Evolutionary conservation across 441 rosid species (phyloP).

Genomic region (Viola pubescens): DNA sequence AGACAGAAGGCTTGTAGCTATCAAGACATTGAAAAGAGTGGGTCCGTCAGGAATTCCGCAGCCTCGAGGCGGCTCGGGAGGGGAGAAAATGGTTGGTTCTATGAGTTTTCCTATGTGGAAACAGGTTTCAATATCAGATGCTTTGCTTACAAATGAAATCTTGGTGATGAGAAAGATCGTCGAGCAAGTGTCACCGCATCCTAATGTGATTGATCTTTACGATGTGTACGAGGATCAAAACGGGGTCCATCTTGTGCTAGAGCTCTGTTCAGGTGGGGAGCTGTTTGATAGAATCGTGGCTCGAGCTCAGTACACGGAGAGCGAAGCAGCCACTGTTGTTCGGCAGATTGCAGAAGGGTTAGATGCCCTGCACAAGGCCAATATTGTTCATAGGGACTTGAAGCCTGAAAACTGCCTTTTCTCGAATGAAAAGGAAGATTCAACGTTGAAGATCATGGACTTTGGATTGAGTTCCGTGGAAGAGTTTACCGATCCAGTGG

Average conservation of each 20-base stretch:
- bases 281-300: slow-evolving; percentile 57
- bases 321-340: slow-evolving; percentile 49
- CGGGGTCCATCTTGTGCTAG: slow-evolving; percentile 62
- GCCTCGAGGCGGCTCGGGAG: not conserved
- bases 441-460: slow-evolving; percentile 68
- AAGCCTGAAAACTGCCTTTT: slow-evolving; percentile 72
- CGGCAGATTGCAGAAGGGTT: slow-evolving; percentile 54
- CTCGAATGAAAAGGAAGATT: slow-evolving; percentile 36
- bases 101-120: slow-evolving; percentile 35
- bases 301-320: slow-evolving; percentile 39
- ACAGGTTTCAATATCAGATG: slow-evolving; percentile 53
- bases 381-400: slow-evolving; percentile 65
- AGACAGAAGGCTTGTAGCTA: slow-evolving; percentile 34
- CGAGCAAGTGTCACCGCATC: slow-evolving; percentile 61
- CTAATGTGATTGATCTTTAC: slow-evolving; percentile 56
- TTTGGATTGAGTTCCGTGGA: slow-evolving; percentile 69
- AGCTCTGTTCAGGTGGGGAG: slow-evolving; percentile 63
- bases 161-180: slow-evolving; percentile 61
- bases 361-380: slow-evolving; percentile 41
- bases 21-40: slow-evolving; percentile 54
- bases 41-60: slow-evolving; percentile 20
- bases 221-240: slow-evolving; percentile 57
- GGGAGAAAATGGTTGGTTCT: slow-evolving; percentile 19
- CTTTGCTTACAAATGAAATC: slow-evolving; percentile 62
- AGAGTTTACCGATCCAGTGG: slow-evolving; percentile 64